These are phyloP conservation scores for Globisporangium carolinianum DNA, from an alignment of 352 stramenopile genomes.

Conservation along the genomic window DNA sequence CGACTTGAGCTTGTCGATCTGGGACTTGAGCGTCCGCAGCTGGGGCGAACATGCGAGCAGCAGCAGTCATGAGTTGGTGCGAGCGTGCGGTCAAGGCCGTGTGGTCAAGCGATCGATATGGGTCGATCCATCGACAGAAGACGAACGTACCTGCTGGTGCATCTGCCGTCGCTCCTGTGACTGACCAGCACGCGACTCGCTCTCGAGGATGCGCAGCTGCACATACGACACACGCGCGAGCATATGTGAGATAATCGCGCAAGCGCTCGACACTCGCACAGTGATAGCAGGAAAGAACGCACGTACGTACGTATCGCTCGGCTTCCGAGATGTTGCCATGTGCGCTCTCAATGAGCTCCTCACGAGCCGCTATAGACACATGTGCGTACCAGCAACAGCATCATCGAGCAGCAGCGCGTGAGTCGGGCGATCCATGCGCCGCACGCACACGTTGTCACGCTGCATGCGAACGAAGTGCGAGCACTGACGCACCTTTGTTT, in stretches of 20 bases:
- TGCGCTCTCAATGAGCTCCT: constrained; percentile 43
- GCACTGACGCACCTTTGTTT: constrained; percentile 12
- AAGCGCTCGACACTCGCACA: neutral
- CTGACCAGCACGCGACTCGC: constrained; percentile 68
- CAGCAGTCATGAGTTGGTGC: neutral
- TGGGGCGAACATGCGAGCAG: constrained; percentile 6
- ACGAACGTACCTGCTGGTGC: constrained; percentile 48
- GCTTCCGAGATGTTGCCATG: constrained; percentile 69
- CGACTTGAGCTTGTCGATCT: constrained; percentile 84
- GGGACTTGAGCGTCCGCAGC: constrained; percentile 76
- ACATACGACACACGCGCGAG: neutral
- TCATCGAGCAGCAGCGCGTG: neutral
- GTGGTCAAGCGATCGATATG: neutral
- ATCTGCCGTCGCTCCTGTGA: constrained; percentile 76
- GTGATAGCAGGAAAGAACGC: neutral
- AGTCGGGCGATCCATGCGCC: neutral
- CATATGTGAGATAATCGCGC: neutral
- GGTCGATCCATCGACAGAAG: too few relatives aligned
- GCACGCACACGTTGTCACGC: too few relatives aligned
- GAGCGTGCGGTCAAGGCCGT: neutral
- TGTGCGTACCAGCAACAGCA: too few relatives aligned
- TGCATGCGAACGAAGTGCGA: neutral
- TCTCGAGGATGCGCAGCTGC: constrained; percentile 78
- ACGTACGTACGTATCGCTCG: constrained; percentile 52
- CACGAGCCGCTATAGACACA: constrained; percentile 21